These are phyloP conservation scores for Tephrocybe rancida DNA, from an alignment of 768 basidiomycete species.

Conservation along the genomic window DNA sequence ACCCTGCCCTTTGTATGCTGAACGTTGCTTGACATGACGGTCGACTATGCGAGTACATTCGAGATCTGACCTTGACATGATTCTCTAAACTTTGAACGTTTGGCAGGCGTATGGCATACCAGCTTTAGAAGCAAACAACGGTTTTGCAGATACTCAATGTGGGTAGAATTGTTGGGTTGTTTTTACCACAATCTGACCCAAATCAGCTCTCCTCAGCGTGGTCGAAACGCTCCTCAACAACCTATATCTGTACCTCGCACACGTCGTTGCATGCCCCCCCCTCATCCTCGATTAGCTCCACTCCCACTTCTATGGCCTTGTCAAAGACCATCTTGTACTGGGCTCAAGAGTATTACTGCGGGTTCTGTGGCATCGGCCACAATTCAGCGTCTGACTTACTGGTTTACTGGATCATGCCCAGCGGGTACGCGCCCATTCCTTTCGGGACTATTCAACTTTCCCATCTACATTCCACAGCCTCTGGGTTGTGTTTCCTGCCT, in stretches of 20 bases:
- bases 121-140: slow-evolving; percentile 64
- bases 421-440: slow-evolving; percentile 55
- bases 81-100: not conserved
- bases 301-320: slow-evolving; percentile 74
- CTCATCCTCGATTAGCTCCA: slow-evolving; percentile 77
- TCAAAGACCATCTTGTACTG: slow-evolving; percentile 87
- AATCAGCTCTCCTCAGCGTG: slow-evolving; percentile 73
- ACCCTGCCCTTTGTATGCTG: slow-evolving; percentile 20
- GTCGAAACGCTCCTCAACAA: slow-evolving; percentile 79
- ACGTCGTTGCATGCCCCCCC: slow-evolving; percentile 60
- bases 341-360: slow-evolving; percentile 79
- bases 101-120: slow-evolving; percentile 74
- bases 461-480: slow-evolving; percentile 41
- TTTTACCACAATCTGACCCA: no score
- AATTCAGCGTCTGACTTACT: slow-evolving; percentile 56
- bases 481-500: slow-evolving; percentile 75
- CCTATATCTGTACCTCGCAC: slow-evolving; percentile 74
- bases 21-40: slow-evolving; percentile 4
- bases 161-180: slow-evolving; percentile 21
- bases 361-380: slow-evolving; percentile 74
- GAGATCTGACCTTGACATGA: not conserved
- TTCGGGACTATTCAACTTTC: not conserved
- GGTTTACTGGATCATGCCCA: slow-evolving; percentile 75
- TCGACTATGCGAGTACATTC: slow-evolving; percentile 32
- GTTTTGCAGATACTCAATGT: slow-evolving; percentile 90